phyloP scores from a whole-genome alignment of 2,329 filamentous ascomycete genomes.

The Xylariaceae sp. region DNA sequence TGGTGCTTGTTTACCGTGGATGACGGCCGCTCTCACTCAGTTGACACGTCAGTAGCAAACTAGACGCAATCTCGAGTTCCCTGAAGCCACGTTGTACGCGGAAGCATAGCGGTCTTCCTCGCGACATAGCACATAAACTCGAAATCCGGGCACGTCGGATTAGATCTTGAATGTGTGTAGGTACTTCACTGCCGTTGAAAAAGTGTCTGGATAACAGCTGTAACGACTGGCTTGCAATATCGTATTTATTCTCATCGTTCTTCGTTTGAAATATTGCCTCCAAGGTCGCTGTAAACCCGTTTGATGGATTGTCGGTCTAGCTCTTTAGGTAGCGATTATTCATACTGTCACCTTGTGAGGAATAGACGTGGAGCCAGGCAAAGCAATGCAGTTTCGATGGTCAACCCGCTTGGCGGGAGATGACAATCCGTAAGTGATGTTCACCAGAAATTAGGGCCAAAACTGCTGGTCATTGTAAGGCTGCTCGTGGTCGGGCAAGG shows the following conservation, averaged over 20 bases:
- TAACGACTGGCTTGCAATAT: too few relatives aligned
- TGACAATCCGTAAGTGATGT: not conserved
- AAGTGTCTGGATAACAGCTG: too few relatives aligned
- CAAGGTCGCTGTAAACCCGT: too few relatives aligned
- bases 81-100: not conserved
- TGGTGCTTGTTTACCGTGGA: not conserved
- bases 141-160: not conserved
- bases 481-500: slow-evolving; percentile 10
- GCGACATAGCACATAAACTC: not conserved
- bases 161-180: not conserved
- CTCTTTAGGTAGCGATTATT: too few relatives aligned
- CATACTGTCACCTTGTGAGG: too few relatives aligned
- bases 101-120: not conserved
- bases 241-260: too few relatives aligned
- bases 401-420: not conserved
- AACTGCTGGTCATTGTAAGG: not conserved
- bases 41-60: not conserved
- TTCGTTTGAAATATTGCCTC: too few relatives aligned
- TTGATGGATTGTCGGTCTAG: too few relatives aligned
- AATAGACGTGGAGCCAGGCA: too few relatives aligned
- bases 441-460: not conserved
- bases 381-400: not conserved
- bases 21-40: not conserved
- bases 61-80: not conserved
- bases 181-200: too few relatives aligned